These are phyloP conservation scores for Aspergillus fumigatus DNA, from an alignment of 2,329 filamentous ascomycete genomes.

Conservation along the genomic window DNA sequence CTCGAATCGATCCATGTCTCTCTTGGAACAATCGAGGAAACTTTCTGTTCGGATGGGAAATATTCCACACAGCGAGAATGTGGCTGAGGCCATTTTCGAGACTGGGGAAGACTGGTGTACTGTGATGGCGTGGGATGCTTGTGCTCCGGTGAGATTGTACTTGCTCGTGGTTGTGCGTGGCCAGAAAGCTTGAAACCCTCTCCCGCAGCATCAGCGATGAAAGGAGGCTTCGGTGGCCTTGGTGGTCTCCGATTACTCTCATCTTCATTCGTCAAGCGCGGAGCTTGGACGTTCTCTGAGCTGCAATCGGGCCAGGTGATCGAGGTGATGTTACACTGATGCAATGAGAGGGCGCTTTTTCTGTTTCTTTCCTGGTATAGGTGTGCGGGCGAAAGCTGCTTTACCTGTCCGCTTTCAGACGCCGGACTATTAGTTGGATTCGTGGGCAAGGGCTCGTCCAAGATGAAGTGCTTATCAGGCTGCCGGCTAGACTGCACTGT, in stretches of 20 bases:
- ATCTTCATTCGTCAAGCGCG: neutral
- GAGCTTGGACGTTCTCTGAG: neutral
- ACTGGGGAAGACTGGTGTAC: neutral
- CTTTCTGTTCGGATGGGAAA: neutral
- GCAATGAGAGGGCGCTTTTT: neutral
- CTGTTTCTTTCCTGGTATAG: neutral
- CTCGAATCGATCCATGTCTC: constrained; percentile 2
- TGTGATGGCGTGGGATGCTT: neutral
- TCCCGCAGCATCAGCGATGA: constrained; percentile 4
- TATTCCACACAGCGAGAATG: neutral
- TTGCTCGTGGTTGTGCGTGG: neutral
- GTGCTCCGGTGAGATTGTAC: neutral
- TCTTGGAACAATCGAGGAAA: neutral
- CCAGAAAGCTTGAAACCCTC: neutral
- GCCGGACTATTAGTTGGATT: constrained; percentile 11
- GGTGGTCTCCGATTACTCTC: constrained; percentile 5
- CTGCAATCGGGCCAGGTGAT: neutral
- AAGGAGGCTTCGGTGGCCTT: constrained; percentile 11
- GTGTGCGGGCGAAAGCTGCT: neutral
- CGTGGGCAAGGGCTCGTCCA: constrained; percentile 1
- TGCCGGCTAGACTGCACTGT: neutral
- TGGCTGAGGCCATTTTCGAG: neutral
- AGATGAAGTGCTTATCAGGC: constrained; percentile 1
- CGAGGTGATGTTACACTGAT: neutral
- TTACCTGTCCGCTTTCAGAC: constrained; percentile 2